Conservation (phyloP, 2,329 filamentous ascomycete genomes). For the Trichophyton rubrum region DNA sequence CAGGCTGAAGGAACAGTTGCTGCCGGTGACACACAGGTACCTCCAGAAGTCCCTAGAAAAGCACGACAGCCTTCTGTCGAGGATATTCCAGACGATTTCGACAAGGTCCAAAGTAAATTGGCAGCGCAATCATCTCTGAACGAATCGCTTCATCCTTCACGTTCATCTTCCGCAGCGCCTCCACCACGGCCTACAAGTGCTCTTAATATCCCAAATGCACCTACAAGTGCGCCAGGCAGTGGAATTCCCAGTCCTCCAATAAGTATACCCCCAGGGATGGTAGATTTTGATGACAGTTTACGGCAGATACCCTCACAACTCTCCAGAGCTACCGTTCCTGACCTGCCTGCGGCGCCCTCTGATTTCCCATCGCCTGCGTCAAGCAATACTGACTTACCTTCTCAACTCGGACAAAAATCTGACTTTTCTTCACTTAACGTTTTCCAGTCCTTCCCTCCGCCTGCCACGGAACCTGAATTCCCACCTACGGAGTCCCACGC, state of each 20-base stretch:
- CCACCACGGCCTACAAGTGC: conserved; percentile 7
- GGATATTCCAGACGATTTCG: conserved; percentile 46
- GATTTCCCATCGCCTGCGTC: conserved; percentile 22
- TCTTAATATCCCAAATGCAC: conserved; percentile 8
- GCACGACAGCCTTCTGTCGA: conserved; percentile 44
- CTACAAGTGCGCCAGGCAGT: conserved; percentile 17
- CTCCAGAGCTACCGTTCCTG: conserved; percentile 18
- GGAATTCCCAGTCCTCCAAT: conserved; percentile 12
- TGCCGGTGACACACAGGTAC: neutral
- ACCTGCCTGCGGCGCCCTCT: conserved; percentile 29
- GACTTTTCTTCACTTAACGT: conserved; percentile 16
- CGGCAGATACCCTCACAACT: conserved; percentile 21
- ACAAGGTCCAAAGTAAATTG: conserved; percentile 34
- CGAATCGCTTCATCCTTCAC: conserved; percentile 39
- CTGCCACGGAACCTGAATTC: conserved; percentile 18
- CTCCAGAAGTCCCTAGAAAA: conserved; percentile 16
- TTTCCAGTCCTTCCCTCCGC: conserved; percentile 32
- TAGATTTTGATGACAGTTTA: conserved; percentile 11
- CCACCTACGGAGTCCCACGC: conserved; percentile 16
- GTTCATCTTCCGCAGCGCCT: conserved; percentile 31
- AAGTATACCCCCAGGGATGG: conserved; percentile 10
- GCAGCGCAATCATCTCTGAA: conserved; percentile 39
- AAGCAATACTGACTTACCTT: conserved; percentile 8
- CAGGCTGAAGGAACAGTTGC: conserved; percentile 46
- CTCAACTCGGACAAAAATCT: conserved; percentile 11